Base-by-base conservation (phyloP, 108 stramenopile species). In the Cyclotella sp. region DNA sequence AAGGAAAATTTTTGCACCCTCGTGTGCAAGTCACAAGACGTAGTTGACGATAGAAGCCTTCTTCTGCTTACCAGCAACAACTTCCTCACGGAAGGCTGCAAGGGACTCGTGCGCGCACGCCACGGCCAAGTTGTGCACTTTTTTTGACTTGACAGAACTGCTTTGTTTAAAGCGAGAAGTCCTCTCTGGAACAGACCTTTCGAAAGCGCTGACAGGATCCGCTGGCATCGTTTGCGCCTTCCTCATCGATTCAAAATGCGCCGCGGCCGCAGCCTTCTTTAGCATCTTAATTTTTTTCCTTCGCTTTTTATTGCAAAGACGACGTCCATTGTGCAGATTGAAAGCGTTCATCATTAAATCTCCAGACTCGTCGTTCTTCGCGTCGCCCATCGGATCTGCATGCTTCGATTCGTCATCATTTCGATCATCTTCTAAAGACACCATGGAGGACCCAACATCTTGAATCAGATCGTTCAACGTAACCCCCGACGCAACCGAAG, bases 231-330 rank as follows among this genome's bases (percentile, higher is more conserved):
- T 27, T 14, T 26, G 46, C 18, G 34, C 65, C 28, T 49, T 26
- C 26, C 47, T 43, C 18, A 63, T 55, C 13, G 47, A 24, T 34
- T 64, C 59, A 21, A 42, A 86, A 61, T 13, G 81, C 16, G 87
- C 87, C 14, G 75, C 84, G 0, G 89, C 88, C 8, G 86, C 84
- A 24, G 86, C 88, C 70, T 92, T 92, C 69, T 90, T 92, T 85
- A 90, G 51, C 70, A 76, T 85, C 66, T 90, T 92, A 24, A 90
- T 29, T 68, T 82, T 87, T 77, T 86, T 90, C 41, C 87, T 69
- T 15, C 84, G 66, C 76, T 90, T 90, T 65, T 90, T 90, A 86
- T 90, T 90, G 14, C 87, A 90, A 46, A 81, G 63, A 18, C 89
- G 85, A 68, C 90, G 73, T 49, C 79, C 79, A 22, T 42, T 78